Base-by-base conservation (phyloP, 140 eudicot species). In the Senecio squalidus region DNA sequence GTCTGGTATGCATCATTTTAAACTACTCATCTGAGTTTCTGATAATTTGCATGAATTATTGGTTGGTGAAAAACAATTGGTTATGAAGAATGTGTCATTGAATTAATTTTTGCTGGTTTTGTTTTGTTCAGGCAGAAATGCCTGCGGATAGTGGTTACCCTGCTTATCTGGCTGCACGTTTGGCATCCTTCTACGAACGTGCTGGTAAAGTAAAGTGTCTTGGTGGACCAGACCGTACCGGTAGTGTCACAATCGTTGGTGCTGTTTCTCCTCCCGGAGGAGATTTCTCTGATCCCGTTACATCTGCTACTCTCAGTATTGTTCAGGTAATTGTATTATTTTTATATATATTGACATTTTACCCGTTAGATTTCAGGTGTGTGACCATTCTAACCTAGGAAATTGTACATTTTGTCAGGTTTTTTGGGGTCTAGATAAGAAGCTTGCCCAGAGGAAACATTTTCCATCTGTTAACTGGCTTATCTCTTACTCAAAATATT, bases 241-340 rank as follows among this genome's bases (percentile, higher is more conserved):
- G 99, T 22, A 93, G 99, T 80, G 96, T 93, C 30, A 93, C 96
- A 15, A 93, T 93, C 36, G 99, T 93, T 44, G 99, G 99, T 62
- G 99, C 99, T 50, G 99, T 93, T 26, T 93, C 99, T 54, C 99
- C 99, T 74, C 99, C 99, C n/a, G 99, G 99, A 64, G 99, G 99
- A 72, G 99, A 93, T 76, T 93, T 93, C 78, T 93, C 99, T 0
- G 99, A 93, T 55, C 99, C 96, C 33, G 99, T 93, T 71, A 93
- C 99, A 73, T 88, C 99, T 56, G 99, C 99, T 2, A 93, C 99
- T 38, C 95, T 93, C 71, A 88, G 96, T 43, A 93, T 93, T 57
- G 99, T 93, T 61, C 99, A 93, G 95, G 99, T 88, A 76, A 36
- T 24, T 50, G 4, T 26, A 10, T 21, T 21, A 5, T 9, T 2